phyloP scores from a whole-genome alignment of 768 basidiomycete genomes.

The Tricholoma bakamatsutake region DNA sequence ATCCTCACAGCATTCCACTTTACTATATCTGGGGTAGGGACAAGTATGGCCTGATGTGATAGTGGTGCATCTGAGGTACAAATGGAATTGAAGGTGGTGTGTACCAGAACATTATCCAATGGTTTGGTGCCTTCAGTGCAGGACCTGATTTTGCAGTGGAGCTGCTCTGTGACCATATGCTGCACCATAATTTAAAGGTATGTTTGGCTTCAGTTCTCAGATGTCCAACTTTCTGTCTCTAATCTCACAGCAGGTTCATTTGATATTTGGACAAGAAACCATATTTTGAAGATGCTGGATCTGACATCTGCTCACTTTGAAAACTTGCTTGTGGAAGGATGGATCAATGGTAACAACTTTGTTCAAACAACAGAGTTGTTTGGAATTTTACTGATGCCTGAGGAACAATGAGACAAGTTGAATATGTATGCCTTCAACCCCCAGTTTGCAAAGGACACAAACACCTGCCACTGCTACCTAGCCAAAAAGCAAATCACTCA shows the following conservation, averaged over 20 bases:
- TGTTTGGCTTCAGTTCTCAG: not conserved
- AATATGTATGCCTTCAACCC: not conserved
- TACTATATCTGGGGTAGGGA: not conserved
- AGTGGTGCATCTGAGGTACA: not conserved
- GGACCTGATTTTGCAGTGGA: not conserved
- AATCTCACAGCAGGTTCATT: not conserved
- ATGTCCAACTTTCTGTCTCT: too few relatives aligned
- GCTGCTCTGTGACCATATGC: not conserved
- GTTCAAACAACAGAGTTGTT: not conserved
- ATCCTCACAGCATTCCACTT: not conserved
- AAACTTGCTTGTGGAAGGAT: not conserved
- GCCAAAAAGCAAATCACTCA: not conserved
- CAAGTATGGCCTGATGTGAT: not conserved
- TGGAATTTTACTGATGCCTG: not conserved
- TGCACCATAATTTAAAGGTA: not conserved
- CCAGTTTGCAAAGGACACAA: not conserved
- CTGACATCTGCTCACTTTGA: not conserved
- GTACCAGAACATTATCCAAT: conserved; percentile 2
- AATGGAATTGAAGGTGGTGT: not conserved
- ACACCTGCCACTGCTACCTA: not conserved
- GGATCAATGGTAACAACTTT: not conserved
- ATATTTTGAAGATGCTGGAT: not conserved
- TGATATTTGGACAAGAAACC: not conserved
- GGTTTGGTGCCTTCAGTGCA: conserved; percentile 1
- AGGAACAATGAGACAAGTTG: not conserved